These are phyloP conservation scores for Rhizopus delemar DNA, from an alignment of 371 early-diverging fungal species.

Conservation along the genomic window DNA sequence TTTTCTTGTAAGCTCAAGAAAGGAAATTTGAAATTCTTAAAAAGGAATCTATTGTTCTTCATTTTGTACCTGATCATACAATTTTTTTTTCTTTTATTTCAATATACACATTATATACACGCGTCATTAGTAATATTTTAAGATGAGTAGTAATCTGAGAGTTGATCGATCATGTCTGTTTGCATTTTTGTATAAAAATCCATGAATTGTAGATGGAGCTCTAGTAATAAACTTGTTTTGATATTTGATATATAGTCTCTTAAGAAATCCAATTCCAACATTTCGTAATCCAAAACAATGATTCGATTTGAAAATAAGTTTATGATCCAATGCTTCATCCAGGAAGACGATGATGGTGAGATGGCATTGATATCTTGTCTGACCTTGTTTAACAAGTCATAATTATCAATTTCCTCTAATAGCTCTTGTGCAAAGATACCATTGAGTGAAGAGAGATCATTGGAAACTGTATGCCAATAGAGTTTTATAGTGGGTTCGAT, in stretches of 20 bases:
- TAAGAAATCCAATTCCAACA: constrained; percentile 13
- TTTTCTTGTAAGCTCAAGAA: neutral
- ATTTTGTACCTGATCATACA: too few species aligned
- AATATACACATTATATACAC: neutral
- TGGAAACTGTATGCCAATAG: constrained; percentile 13
- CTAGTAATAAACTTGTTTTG: constrained; percentile 14
- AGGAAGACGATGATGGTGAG: neutral
- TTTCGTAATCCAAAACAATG: neutral
- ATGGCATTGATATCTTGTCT: constrained; percentile 6
- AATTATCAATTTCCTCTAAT: constrained; percentile 15
- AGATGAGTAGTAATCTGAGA: neutral
- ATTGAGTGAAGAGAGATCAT: constrained; percentile 20
- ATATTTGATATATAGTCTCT: constrained; percentile 13
- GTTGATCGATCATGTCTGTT: constrained; percentile 14
- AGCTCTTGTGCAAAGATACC: constrained; percentile 16
- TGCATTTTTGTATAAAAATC: constrained; percentile 16
- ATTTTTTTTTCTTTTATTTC: too few species aligned
- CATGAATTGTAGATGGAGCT: constrained; percentile 23
- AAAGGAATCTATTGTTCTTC: neutral
- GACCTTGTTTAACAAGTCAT: constrained; percentile 13
- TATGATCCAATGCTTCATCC: neutral
- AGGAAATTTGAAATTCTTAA: neutral
- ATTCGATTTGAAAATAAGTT: neutral
- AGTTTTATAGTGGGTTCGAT: constrained; percentile 14
- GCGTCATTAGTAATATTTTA: too few species aligned